Percentiles rank a stretch among this genome's conserved stretches.
Evolutionary conservation across 2,329 filamentous ascomycete genomes (phyloP).

Genomic region (Pestalotiopsis sp.): DNA sequence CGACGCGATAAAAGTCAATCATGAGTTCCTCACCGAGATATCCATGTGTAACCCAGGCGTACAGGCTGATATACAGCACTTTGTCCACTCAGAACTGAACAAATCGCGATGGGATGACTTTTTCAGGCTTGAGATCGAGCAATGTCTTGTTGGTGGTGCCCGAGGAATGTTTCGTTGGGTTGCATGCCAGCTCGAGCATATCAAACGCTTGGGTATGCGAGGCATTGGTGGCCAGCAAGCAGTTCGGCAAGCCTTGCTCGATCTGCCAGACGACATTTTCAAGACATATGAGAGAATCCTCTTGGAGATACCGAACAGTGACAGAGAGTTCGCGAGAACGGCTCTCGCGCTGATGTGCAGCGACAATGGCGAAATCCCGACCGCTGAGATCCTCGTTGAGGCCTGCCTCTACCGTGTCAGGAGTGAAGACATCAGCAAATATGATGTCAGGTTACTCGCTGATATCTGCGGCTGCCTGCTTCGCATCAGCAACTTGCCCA

Average conservation of each 20-base stretch:
- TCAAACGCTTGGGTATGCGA: conserved; percentile 19
- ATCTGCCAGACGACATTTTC: conserved; percentile 26
- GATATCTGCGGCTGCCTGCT: conserved; percentile 27
- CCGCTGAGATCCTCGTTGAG: conserved; percentile 25
- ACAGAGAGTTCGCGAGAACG: conserved; percentile 25
- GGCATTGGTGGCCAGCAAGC: conserved; percentile 3
- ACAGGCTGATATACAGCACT: conserved; percentile 26
- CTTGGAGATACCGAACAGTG: conserved; percentile 16
- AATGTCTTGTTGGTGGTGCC: conserved; percentile 20
- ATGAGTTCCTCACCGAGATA: conserved; percentile 13
- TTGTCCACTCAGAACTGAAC: conserved; percentile 20
- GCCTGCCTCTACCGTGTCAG: conserved; percentile 26
- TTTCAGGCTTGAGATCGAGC: conserved; percentile 20
- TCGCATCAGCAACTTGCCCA: conserved; percentile 17
- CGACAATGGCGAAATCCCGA: conserved; percentile 21
- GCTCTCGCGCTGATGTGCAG: conserved; percentile 30
- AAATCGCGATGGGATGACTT: conserved; percentile 1
- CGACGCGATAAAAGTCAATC: conserved; percentile 12
- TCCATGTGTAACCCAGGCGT: conserved; percentile 31
- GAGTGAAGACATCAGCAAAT: conserved; percentile 19
- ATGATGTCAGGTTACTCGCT: conserved; percentile 17
- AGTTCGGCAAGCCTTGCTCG: conserved; percentile 18
- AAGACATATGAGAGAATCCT: conserved; percentile 29
- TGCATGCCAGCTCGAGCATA: conserved; percentile 27
- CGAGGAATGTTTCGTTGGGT: conserved; percentile 32